phyloP scores from a whole-genome alignment of 2,329 filamentous ascomycete genomes.

The Epicoccum sorghinum region DNA sequence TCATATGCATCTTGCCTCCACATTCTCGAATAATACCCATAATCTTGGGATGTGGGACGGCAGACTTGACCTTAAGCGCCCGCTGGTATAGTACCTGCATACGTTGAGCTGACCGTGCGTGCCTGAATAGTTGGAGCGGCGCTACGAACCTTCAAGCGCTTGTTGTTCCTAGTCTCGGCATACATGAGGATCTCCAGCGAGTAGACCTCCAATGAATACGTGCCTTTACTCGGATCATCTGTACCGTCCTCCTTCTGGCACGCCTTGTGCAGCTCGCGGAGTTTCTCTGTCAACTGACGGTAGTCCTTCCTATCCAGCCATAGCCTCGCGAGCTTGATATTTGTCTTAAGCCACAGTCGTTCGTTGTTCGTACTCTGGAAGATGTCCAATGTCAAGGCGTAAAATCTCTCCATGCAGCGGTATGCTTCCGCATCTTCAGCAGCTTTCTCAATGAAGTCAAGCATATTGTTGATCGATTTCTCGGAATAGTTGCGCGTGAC shows the following conservation, averaged over 20 bases:
- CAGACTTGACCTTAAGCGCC: constrained; percentile 90
- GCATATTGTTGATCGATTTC: constrained; percentile 99
- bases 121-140: constrained; percentile 19
- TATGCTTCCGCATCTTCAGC: constrained; percentile 73
- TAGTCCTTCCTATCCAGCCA: constrained; percentile 94
- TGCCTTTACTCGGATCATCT: constrained; percentile 93
- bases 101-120: constrained; percentile 33
- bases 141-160: constrained; percentile 76
- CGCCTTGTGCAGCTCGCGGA: constrained; percentile 84
- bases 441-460: constrained; percentile 95
- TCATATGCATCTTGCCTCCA: constrained; percentile 99
- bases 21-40: constrained; percentile 99
- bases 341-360: constrained; percentile 95
- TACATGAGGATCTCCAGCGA: constrained; percentile 99
- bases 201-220: constrained; percentile 94
- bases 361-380: constrained; percentile 99
- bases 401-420: constrained; percentile 91
- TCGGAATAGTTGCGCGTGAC: constrained; percentile 98
- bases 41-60: constrained; percentile 96
- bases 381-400: constrained; percentile 88
- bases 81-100: constrained; percentile 78
- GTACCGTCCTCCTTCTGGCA: constrained; percentile 87
- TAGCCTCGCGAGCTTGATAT: constrained; percentile 92
- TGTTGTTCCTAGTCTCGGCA: constrained; percentile 95
- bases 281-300: constrained; percentile 75